Evolutionary conservation across 306 rosid species (phyloP).

Genomic region (Sesbania bispinosa): DNA sequence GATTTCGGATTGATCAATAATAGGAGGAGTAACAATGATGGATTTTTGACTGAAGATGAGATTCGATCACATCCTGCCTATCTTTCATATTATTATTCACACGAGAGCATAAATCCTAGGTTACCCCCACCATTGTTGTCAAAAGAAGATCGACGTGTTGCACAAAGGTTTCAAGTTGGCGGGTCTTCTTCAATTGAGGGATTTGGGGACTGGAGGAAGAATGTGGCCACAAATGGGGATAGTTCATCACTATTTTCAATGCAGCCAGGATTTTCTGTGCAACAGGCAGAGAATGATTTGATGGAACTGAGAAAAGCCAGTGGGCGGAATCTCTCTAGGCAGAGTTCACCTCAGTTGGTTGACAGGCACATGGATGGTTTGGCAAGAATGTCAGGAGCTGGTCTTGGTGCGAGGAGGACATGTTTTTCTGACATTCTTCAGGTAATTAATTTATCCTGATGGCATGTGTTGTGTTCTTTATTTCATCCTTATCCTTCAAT

Average conservation of each 20-base stretch:
- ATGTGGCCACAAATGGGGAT: slow-evolving; percentile 38
- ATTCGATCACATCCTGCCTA: slow-evolving; percentile 84
- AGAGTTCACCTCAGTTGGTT: slow-evolving; percentile 50
- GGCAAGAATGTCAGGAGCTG: slow-evolving; percentile 46
- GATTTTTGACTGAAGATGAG: slow-evolving; percentile 80
- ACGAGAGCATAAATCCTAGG: slow-evolving; percentile 77
- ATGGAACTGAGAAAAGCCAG: slow-evolving; percentile 55
- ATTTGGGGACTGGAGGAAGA: slow-evolving; percentile 69
- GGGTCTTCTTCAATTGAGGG: slow-evolving; percentile 61
- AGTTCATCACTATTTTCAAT: slow-evolving; percentile 68
- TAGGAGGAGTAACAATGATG: slow-evolving; percentile 41
- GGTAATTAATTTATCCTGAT: slow-evolving; percentile 42
- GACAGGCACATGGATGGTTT: slow-evolving; percentile 48
- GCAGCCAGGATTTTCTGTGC: slow-evolving; percentile 70
- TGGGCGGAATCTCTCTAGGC: slow-evolving; percentile 53
- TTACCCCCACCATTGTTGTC: slow-evolving; percentile 87
- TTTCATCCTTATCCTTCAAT: slow-evolving; percentile 12
- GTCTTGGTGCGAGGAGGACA: slow-evolving; percentile 69
- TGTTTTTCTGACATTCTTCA: slow-evolving; percentile 80
- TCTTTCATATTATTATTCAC: slow-evolving; percentile 82
- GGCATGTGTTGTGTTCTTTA: slow-evolving; percentile 4
- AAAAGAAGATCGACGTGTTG: slow-evolving; percentile 93
- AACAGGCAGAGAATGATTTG: slow-evolving; percentile 62
- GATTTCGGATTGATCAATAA: slow-evolving; percentile 38
- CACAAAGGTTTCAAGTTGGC: slow-evolving; percentile 77